Evolutionary conservation across 2,329 filamentous ascomycete genomes (phyloP), one percentile per base, ranked within the genome.

Genomic region (Fusarium denticulatum): DNA sequence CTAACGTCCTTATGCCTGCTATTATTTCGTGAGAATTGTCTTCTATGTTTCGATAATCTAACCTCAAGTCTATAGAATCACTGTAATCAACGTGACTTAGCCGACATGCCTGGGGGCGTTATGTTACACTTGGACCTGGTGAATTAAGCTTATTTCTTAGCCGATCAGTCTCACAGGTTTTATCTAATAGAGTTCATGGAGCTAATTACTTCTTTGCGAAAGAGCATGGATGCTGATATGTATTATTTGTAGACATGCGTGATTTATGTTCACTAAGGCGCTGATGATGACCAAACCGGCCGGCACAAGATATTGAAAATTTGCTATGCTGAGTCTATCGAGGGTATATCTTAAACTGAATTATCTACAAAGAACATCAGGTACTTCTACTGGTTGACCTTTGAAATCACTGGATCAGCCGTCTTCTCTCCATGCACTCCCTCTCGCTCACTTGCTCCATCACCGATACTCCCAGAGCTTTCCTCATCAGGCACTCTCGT

Each of bases 401-500:
- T 74, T 6, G 71, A 59, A 6, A 74, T 32, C 13, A 62, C 57
- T 20, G 49, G 46, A 7, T 16, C 49, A 8, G 45, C 20, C 2
- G 30, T 72, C 40, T 74, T 74, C 26, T 49, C 69, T 15, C 16
- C 43, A 14, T 56, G 30, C 1, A 14, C 37, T 12, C n/a, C n/a
- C 15, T 53, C 64, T 11, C 45, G 37, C 0, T 64, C 70, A 36
- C 70, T 72, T 11, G 4, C 32, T 15, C 42, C 59, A 28, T 67
- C 71, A 1, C 46, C 55, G 1, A 65, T 34, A 13, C 57, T 70
- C 2, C 53, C 55, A 18, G 61, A 60, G 43, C 57, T 74, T 9
- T 77, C 76, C 39, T 76, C 76, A 50, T 77, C 76, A 20, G 45
- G 53, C n/a, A 32, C 65, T 16, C 75, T 68, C 3, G 75, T 52